phyloP scores from a whole-genome alignment of 106 monocot genomes.

The Allium cepa region DNA sequence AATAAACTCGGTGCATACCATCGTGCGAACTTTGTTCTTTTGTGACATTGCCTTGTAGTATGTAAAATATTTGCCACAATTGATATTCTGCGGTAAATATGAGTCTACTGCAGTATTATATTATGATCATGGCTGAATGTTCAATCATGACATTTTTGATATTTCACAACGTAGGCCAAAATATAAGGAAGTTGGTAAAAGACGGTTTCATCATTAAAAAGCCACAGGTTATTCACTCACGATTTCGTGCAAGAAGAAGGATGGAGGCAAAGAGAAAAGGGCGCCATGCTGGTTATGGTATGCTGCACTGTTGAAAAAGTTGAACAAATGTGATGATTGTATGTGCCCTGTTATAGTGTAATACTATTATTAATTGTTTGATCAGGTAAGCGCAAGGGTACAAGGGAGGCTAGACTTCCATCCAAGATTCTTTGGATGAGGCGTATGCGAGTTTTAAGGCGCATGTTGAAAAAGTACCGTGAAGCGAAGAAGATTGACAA shows the following conservation, averaged over 20 bases:
- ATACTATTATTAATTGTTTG: neutral
- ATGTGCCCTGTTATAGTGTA: no score
- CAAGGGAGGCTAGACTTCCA: slow-evolving; percentile 51
- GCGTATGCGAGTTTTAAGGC: slow-evolving; percentile 36
- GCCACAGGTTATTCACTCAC: slow-evolving; percentile 33
- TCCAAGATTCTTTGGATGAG: slow-evolving; percentile 53
- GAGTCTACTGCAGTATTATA: no score
- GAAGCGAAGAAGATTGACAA: slow-evolving; percentile 38
- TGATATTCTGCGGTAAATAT: no score
- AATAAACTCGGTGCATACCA: no score
- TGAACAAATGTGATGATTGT: no score
- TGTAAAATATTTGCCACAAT: no score
- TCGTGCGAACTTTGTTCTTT: no score
- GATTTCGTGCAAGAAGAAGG: slow-evolving; percentile 27
- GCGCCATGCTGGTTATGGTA: slow-evolving; percentile 52
- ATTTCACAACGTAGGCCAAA: slow-evolving; percentile 17
- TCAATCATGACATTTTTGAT: no score
- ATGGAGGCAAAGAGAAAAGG: slow-evolving; percentile 44
- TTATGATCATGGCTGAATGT: no score
- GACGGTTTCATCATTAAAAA: slow-evolving; percentile 40
- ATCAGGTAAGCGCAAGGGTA: slow-evolving; percentile 46
- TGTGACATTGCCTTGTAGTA: no score
- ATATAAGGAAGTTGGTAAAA: slow-evolving; percentile 33
- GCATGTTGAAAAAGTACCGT: slow-evolving; percentile 28
- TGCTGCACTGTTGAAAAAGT: neutral